These are phyloP conservation scores for Trichoderma sp. DNA, from an alignment of 2,329 filamentous ascomycete genomes.

Conservation along the genomic window DNA sequence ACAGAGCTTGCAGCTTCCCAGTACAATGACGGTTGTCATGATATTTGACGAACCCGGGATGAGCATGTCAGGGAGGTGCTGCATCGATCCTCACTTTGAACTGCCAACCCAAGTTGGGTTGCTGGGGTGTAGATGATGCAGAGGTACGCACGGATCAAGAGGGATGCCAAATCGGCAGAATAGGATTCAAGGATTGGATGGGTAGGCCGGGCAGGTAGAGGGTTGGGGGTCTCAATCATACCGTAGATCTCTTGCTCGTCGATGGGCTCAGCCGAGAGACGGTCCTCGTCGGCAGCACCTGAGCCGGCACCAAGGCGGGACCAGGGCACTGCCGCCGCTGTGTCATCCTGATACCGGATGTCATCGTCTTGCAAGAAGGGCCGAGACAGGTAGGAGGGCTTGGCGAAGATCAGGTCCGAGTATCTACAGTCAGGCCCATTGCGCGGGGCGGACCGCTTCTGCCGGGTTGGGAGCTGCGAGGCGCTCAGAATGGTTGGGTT, in stretches of 20 bases:
- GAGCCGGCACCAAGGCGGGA: constrained; percentile 45
- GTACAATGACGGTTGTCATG: constrained; percentile 9
- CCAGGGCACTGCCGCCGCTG: constrained; percentile 34
- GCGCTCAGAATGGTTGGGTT: constrained; percentile 91
- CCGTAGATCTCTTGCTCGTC: constrained; percentile 97
- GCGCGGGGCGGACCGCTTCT: constrained; percentile 52
- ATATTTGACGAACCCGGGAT: not conserved
- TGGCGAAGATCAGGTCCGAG: constrained; percentile 50
- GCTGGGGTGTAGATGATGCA: not conserved
- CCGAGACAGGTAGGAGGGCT: constrained; percentile 48
- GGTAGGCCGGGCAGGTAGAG: not conserved
- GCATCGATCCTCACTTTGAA: constrained; percentile 5
- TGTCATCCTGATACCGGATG: constrained; percentile 46
- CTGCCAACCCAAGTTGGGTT: not conserved
- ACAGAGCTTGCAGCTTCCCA: not conserved
- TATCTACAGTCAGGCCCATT: constrained; percentile 52
- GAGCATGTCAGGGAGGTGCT: constrained; percentile 2
- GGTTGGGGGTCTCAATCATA: constrained; percentile 44
- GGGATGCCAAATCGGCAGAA: not conserved
- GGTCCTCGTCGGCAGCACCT: constrained; percentile 44
- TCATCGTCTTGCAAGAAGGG: constrained; percentile 45
- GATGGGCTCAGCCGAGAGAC: constrained; percentile 75
- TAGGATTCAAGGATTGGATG: not conserved
- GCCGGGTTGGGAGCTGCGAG: constrained; percentile 83
- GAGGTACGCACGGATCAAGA: constrained; percentile 9